Conservation (phyloP, 495 filamentous ascomycete species). For the Tuber brumale region DNA sequence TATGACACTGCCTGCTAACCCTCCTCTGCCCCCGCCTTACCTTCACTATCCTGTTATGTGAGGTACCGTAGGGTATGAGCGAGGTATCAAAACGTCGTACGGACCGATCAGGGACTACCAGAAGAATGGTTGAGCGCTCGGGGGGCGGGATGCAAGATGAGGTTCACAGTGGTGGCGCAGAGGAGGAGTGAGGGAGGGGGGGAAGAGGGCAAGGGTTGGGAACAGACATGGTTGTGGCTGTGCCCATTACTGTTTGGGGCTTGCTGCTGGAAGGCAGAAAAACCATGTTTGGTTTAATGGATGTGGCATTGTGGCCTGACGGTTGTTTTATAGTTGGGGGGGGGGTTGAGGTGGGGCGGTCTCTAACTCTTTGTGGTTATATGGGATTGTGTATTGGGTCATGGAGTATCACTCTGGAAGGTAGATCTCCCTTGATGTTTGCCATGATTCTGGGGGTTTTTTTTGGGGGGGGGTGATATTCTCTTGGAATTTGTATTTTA, state of each 20-base stretch:
- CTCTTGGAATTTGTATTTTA: background rate
- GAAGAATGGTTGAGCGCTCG: background rate
- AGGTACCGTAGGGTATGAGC: background rate
- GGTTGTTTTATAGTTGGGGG: background rate
- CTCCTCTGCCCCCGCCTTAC: background rate
- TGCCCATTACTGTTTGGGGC: no score
- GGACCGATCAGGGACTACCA: background rate
- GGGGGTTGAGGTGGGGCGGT: background rate
- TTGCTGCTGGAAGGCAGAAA: background rate
- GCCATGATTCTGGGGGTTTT: background rate
- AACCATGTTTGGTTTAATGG: background rate
- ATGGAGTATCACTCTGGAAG: background rate
- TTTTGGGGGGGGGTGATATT: background rate
- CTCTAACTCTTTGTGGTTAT: background rate
- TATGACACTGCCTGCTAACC: background rate
- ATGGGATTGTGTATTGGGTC: background rate
- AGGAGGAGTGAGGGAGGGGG: background rate
- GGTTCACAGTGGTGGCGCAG: background rate
- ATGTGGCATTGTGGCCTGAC: background rate
- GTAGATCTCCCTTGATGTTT: background rate
- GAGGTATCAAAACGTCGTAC: background rate
- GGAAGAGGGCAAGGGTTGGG: background rate
- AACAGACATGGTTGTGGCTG: background rate
- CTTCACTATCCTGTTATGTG: no score
- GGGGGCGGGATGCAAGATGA: background rate